A percentile compares a stretch with the other conserved stretches of the same genome.
Evolutionary conservation across 2,329 filamentous ascomycete species (phyloP).

Genomic region (Colletotrichum sp.): DNA sequence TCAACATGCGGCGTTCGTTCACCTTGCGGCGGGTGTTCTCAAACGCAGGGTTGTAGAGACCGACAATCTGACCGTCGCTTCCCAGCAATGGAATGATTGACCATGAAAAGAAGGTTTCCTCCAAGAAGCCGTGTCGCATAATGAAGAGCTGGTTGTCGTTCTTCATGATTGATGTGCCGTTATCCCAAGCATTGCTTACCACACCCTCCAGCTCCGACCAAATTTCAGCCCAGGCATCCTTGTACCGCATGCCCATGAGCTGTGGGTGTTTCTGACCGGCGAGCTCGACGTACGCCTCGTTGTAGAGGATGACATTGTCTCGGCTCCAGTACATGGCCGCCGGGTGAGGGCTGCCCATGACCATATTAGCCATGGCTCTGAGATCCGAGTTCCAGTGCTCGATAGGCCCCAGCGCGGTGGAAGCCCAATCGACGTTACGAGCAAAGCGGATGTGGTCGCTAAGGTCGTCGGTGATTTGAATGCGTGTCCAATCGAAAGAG

Average conservation of each 20-base stretch:
- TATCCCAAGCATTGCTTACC: constrained; percentile 69
- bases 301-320: constrained; percentile 72
- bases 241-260: constrained; percentile 76
- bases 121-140: constrained; percentile 69
- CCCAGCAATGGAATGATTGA: constrained; percentile 80
- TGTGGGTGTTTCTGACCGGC: constrained; percentile 78
- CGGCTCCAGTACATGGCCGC: constrained; percentile 82
- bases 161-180: constrained; percentile 83
- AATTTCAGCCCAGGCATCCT: constrained; percentile 74
- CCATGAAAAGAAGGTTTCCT: constrained; percentile 86
- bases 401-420: constrained; percentile 76
- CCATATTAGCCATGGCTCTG: constrained; percentile 78
- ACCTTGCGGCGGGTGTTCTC: constrained; percentile 82
- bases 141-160: constrained; percentile 82
- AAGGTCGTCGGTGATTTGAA: constrained; percentile 67
- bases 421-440: constrained; percentile 73
- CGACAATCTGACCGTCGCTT: constrained; percentile 74
- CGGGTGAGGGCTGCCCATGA: constrained; percentile 80
- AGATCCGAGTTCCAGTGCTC: constrained; percentile 73
- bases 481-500: constrained; percentile 83
- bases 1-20: constrained; percentile 80
- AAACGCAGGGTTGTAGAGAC: constrained; percentile 80
- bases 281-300: constrained; percentile 73
- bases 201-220: constrained; percentile 74
- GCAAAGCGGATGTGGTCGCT: constrained; percentile 77